Evolutionary conservation across 2,329 filamentous ascomycete genomes (phyloP).

Genomic region (Aspergillus floridensis): DNA sequence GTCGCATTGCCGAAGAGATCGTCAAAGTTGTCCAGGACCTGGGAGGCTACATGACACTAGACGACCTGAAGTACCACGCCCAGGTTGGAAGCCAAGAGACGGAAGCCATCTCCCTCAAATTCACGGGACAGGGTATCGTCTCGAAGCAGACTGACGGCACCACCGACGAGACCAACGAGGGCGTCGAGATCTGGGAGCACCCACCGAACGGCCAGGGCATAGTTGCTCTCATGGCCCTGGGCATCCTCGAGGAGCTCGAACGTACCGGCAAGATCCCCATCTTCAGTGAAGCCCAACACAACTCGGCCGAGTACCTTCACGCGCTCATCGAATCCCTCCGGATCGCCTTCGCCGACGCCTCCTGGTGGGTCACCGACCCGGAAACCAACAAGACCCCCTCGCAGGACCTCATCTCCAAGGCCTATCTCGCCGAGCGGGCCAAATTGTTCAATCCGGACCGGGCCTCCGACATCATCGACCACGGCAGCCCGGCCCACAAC

Average conservation of each 20-base stretch:
- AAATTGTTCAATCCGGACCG: conserved; percentile 59
- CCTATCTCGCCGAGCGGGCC: conserved; percentile 70
- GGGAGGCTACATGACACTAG: conserved; percentile 74
- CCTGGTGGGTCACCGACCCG: conserved; percentile 88
- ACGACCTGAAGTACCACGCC: conserved; percentile 76
- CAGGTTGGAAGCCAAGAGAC: conserved; percentile 73
- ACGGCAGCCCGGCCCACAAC: conserved; percentile 80
- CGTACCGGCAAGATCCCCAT: conserved; percentile 68
- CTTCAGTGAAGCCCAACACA: conserved; percentile 72
- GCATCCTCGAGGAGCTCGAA: conserved; percentile 85
- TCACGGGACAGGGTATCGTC: conserved; percentile 63
- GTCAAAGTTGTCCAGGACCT: conserved; percentile 72
- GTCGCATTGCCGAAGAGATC: conserved; percentile 75
- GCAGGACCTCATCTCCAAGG: conserved; percentile 64
- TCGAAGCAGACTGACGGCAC: conserved; percentile 47
- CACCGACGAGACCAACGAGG: conserved; percentile 42
- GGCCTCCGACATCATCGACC: conserved; percentile 55
- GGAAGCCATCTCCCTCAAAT: conserved; percentile 78
- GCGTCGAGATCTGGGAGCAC: conserved; percentile 88
- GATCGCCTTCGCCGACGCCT: conserved; percentile 84
- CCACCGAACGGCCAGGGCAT: conserved; percentile 96
- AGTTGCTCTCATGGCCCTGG: conserved; percentile 88
- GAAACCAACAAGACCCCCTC: conserved; percentile 68
- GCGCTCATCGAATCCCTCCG: conserved; percentile 83
- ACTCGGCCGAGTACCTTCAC: conserved; percentile 77